These are phyloP conservation scores for Glycine latifolia DNA, from an alignment of 306 rosid genomes.

Conservation along the genomic window DNA sequence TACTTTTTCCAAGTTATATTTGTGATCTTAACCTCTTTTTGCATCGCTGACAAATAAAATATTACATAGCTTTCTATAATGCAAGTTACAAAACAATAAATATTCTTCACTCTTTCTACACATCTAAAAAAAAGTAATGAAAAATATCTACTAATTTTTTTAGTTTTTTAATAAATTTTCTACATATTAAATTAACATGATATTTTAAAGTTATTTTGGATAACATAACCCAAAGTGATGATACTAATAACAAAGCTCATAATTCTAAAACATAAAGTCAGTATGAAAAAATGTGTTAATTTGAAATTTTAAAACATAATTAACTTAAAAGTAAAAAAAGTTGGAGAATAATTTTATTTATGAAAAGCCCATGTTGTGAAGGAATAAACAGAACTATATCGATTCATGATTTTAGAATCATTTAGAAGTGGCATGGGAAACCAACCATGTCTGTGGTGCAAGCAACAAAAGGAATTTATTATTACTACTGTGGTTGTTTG, in stretches of 20 bases:
- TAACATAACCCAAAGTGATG: background rate
- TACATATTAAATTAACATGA: too few relatives aligned
- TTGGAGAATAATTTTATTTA: too few relatives aligned
- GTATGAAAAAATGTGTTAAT: background rate
- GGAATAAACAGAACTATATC: background rate
- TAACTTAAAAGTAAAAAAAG: too few relatives aligned
- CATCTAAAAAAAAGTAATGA: background rate
- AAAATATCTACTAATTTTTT: background rate
- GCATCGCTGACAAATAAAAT: background rate
- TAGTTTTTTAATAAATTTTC: background rate
- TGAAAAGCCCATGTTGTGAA: background rate
- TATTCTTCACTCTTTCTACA: background rate
- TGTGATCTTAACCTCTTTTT: background rate
- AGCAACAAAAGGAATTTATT: background rate
- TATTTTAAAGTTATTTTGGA: background rate
- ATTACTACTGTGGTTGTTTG: background rate
- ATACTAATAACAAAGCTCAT: too few relatives aligned
- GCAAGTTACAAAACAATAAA: background rate
- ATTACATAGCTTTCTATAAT: background rate
- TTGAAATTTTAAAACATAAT: too few relatives aligned
- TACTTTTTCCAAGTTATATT: background rate
- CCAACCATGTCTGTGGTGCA: background rate
- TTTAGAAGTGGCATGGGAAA: slow-evolving; percentile 7
- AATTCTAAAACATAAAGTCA: background rate
- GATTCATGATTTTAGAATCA: background rate